Conservation (phyloP, 164 flowering plant genomes). For the Annona squamosa region DNA sequence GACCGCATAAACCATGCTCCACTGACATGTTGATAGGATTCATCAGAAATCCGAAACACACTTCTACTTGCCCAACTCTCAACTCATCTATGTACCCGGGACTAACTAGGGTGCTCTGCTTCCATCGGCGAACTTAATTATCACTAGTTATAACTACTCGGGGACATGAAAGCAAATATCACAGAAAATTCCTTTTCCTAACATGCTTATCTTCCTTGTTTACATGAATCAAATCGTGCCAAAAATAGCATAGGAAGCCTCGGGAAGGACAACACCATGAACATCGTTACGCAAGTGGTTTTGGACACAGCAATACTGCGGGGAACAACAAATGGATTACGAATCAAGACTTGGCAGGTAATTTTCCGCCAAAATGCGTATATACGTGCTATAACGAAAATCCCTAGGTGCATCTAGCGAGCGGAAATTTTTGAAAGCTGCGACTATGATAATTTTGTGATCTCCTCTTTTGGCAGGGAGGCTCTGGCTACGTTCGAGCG, state of each 20-base stretch:
- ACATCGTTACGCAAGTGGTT: constrained; percentile 58
- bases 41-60: too few relatives aligned
- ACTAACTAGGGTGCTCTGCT: too few relatives aligned
- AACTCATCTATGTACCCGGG: too few relatives aligned
- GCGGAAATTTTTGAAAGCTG: neutral
- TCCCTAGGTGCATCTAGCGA: neutral
- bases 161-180: neutral
- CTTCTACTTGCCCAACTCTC: too few relatives aligned
- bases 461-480: constrained; percentile 51
- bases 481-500: constrained; percentile 67
- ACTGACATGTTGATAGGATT: too few relatives aligned
- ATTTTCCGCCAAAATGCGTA: neutral
- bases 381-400: neutral
- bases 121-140: too few relatives aligned
- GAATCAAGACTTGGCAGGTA: constrained; percentile 99
- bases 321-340: constrained; percentile 73
- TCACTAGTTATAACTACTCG: neutral
- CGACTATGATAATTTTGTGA: neutral
- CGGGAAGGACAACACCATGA: constrained; percentile 78
- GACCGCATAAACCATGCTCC: too few relatives aligned
- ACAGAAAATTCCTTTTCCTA: neutral
- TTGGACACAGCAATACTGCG: constrained; percentile 61
- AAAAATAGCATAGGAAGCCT: constrained; percentile 84
- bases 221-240: neutral
- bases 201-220: neutral